Base-by-base conservation (phyloP, 805 yeast species). In the Blastobotrys terrestris region DNA sequence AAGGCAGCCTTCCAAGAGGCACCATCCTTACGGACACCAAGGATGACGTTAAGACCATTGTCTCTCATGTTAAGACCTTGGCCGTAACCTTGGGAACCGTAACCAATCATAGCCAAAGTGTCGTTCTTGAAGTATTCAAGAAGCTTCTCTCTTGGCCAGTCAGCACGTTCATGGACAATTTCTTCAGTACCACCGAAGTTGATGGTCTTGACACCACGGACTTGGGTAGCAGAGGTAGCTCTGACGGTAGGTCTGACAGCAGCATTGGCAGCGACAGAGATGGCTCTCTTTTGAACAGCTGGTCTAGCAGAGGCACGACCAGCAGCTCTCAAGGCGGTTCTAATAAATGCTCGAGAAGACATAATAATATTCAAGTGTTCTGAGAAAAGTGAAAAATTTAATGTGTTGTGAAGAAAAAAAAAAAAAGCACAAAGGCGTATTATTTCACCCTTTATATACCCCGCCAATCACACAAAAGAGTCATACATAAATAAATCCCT, bases 41-140 rank as follows among this genome's bases (percentile, higher is more conserved):
- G 80, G 72, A 94, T 87, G 66, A 92, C 99, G 74, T 92, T 92
- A 70, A 94, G 76, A 76, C 99, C 99, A 70, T 94, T 92, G 82
- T 94, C 99, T 79, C 99, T 88, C 79, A 95, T 79, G 90, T 94
- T 94, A 67, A 94, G 84, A 77, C 97, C 98, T 81, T 94, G 99
- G 73, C 99, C 99, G 82, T 94, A 92, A 81, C 99, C 99, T 80
- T 94, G 99, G 63, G 99, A 92, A 72, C 99, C 99, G 84, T 94
- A 94, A 77, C 99, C 99, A 65, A 94, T 91, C 70, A 94, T 77
- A 63, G 99, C 98, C 70, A 94, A 79, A 58, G 99, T 94, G 74
- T 94, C 98, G 76, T 91, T 79, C 83, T 94, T 92, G 90, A 94
- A 94, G 83, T 91, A 94, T 69, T 89, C 91, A 60, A 85, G 81